Conservation (phyloP, 208 protist species). For the Crithidia sp. region DNA sequence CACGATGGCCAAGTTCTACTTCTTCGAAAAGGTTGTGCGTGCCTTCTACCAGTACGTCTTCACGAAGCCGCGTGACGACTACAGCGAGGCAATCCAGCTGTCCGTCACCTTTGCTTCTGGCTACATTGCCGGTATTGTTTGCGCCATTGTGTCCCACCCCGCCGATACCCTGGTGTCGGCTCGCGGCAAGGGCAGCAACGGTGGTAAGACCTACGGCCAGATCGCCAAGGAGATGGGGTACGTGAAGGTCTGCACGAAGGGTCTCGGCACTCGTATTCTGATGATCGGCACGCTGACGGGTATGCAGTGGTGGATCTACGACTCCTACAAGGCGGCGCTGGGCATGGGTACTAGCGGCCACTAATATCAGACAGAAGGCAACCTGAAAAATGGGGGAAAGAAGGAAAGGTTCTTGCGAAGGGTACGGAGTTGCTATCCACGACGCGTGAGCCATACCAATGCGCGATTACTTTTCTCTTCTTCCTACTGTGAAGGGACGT, state of each 20-base stretch:
- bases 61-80: constrained; percentile 70
- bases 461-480: too few species aligned
- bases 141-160: constrained; percentile 96
- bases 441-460: too few species aligned
- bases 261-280: constrained; percentile 94
- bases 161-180: constrained; percentile 95
- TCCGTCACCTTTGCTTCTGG: constrained; percentile 93
- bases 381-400: too few species aligned
- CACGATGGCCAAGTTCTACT: constrained; percentile 96
- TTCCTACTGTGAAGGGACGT: too few species aligned
- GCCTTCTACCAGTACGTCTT: constrained; percentile 91
- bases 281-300: constrained; percentile 98
- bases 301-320: constrained; percentile 96
- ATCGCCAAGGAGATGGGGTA: constrained; percentile 71
- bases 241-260: constrained; percentile 84
- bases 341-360: constrained; percentile 64
- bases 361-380: background rate
- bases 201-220: background rate
- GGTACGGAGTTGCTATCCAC: too few species aligned
- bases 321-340: constrained; percentile 67
- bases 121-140: constrained; percentile 95
- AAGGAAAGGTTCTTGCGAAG: too few species aligned
- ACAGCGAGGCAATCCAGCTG: constrained; percentile 89
- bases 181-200: constrained; percentile 88
- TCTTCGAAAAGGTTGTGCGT: constrained; percentile 89